Base-by-base conservation (phyloP, 2,329 filamentous ascomycete species). In the Triangularia verruculosa region DNA sequence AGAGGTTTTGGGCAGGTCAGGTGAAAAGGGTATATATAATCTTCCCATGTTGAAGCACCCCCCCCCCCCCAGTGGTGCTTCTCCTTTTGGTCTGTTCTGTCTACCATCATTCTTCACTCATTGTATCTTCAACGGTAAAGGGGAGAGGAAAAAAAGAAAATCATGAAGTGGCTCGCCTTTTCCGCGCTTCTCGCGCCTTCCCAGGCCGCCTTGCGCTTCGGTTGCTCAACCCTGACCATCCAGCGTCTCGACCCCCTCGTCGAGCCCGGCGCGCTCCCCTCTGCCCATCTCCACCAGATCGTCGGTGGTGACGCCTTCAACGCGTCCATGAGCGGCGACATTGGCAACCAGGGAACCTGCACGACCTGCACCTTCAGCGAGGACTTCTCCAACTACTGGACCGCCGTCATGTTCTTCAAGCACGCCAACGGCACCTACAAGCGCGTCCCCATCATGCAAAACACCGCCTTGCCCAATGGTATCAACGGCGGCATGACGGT, bases 171-270 rank as follows among this genome's bases (percentile, higher is more conserved):
- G 67, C 59, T 68, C 51, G 51, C 67, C 7, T 17, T 62, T 53
- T 53, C 67, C 25, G 63, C 67, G 30, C 66, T 70, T 28, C 57
- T 61, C 53, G 65, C 30, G 66, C 64, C 65, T 17, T 63, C 64
- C 27, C 64, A 69, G 60, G 69, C 67, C 39, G 65, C 66, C 13
- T 67, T 72, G 17, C 70, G 70, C n/a, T 72, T 72, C 55, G 68
- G 69, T 58, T 72, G 70, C 58, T 67, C 69, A 30, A 70, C 70
- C 13, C 62, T 71, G 3, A 69, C 64, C 34, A 69, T 72, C 47
- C 68, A 72, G 51, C 68, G 69, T 9, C 67, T 72, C 11, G 70
- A 72, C 56, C 70, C 70, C n/a, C 54, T 67, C 28, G 65, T 67
- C 55, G 61, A 67, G 32, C 65, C 65, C 7, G 65, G 56, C n/a